phyloP scores from a whole-genome alignment of 2,329 filamentous ascomycete genomes.

The Colletotrichum tropicicola region DNA sequence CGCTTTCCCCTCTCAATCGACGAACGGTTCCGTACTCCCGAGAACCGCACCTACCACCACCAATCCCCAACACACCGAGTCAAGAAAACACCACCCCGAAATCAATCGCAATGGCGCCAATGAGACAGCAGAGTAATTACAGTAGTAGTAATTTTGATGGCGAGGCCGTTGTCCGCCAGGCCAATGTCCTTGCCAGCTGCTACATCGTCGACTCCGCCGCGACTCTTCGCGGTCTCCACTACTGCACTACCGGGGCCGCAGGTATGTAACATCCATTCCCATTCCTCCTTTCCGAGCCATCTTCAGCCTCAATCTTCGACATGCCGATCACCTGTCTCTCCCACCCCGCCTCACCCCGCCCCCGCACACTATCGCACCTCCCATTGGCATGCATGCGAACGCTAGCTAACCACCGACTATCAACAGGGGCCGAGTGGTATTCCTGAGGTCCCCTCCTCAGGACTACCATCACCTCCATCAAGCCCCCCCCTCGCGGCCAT shows the following conservation, averaged over 20 bases:
- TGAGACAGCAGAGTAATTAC: conserved; percentile 75
- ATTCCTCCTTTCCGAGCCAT: not conserved
- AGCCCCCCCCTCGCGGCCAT: conserved; percentile 88
- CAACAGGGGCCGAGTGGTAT: conserved; percentile 85
- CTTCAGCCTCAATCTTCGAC: conserved; percentile 32
- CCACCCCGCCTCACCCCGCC: not conserved
- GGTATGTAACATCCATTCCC: conserved; percentile 56
- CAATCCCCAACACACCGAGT: conserved; percentile 22
- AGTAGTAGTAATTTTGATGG: conserved; percentile 78
- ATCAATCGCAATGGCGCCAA: conserved; percentile 66
- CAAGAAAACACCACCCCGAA: conserved; percentile 34
- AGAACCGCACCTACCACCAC: conserved; percentile 21
- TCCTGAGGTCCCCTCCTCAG: conserved; percentile 90
- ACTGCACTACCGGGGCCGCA: conserved; percentile 91
- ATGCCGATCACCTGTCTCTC: conserved; percentile 14
- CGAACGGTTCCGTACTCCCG: conserved; percentile 16
- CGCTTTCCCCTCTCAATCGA: conserved; percentile 5
- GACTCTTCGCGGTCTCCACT: conserved; percentile 85
- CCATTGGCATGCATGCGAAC: conserved; percentile 13
- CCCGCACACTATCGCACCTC: not conserved
- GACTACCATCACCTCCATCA: conserved; percentile 84
- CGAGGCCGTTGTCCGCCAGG: conserved; percentile 69
- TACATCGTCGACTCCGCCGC: conserved; percentile 82
- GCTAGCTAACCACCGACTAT: conserved; percentile 31
- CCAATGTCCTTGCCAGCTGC: conserved; percentile 89